Base-by-base conservation (phyloP, 1,139 yeast species). In the Blastobotrys indianensis region DNA sequence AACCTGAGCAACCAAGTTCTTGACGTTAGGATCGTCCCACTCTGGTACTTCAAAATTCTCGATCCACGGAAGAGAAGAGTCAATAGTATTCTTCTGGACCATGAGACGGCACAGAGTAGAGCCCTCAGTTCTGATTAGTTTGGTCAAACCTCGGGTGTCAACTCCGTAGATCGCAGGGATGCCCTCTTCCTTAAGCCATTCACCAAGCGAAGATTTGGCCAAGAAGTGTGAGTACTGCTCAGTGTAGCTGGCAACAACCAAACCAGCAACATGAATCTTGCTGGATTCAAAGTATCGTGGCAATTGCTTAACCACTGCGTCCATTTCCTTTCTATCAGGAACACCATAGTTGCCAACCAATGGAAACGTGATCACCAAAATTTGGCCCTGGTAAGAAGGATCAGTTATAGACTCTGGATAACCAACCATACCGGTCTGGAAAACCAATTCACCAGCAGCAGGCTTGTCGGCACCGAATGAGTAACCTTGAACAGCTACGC, bases 381-480 rank as follows among this genome's bases (percentile, higher is more conserved):
- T 90, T 72, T 94, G 99, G 55, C 98, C 98, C 64, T 86, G 94
- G 68, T 94, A 94, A 43, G 98, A 92, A 54, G 99, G 98, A 71
- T 94, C 99, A 44, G 98, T 90, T 66, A 94, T 79, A 51, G 97
- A 83, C 70, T 94, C 99, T 40, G 98, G 98, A 68, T 94, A 94
- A 55, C 99, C 99, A 59, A 92, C 98, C 98, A 94, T 94, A 74
- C 98, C 98, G 54, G 99, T 94, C 72, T 92, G 98, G 79, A 94
- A 94, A 54, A 94, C 99, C 63, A 92, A 79, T 73, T 94, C 99
- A 76, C 99, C 99, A 51, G 98, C 95, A 49, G 82, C 80, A 32
- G 92, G 70, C 51, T 75, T 79, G 53, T 83, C 83, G 49, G 98
- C 97, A 74, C 99, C 99, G 60, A 94, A 94, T 20, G 98, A 90